Base-by-base conservation (phyloP, 495 filamentous ascomycete genomes). In the Penicillium egyptiacum region DNA sequence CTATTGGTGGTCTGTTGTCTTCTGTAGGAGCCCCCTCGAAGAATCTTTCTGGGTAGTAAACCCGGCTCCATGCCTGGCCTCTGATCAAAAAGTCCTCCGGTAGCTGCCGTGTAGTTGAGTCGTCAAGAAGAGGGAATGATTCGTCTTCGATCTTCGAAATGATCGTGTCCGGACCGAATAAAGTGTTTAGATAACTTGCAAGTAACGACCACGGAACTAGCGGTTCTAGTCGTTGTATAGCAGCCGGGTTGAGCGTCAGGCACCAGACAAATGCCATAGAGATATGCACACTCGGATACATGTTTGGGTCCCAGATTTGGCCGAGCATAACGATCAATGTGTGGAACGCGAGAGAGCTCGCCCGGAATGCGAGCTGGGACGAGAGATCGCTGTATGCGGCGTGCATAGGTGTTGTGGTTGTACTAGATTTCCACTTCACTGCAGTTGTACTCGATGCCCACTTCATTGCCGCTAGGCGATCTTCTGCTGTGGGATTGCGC, bases 51-150 rank as follows among this genome's bases (percentile, higher is more conserved):
- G 90, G 89, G 53, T 86, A 94, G 55, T 91, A 89, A 10, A 72
- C 65, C 41, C 84, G 79, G 4, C 81, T 82, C 84, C 87, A 96
- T 4, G 86, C 64, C 19, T 92, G 81, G 0, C 92, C 94, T 5
- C 88, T 82, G 53, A 96, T 83, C 0, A 86, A 76, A 57, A 85
- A 96, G 59, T 98, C 94, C 59, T 97, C 94, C 0, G 90, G 86
- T 0, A 96, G 67, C 5, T 90, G 90, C n/a, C 81, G 75, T 8
- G 64, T 74, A 8, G 51, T 45, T 14, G 75, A 80, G 41, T 84
- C 79, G 3, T 84, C 75, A 6, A 77, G 66, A 44, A 66, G 58
- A 0, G 83, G 86, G 45, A 89, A 88, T 0, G 61, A 59, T 35
- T 78, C 65, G 28, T 65, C 63, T 46, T 85, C 81, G 31, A 87